These are phyloP conservation scores for Populus hybrid DNA, from an alignment of 441 rosid species.

Conservation along the genomic window DNA sequence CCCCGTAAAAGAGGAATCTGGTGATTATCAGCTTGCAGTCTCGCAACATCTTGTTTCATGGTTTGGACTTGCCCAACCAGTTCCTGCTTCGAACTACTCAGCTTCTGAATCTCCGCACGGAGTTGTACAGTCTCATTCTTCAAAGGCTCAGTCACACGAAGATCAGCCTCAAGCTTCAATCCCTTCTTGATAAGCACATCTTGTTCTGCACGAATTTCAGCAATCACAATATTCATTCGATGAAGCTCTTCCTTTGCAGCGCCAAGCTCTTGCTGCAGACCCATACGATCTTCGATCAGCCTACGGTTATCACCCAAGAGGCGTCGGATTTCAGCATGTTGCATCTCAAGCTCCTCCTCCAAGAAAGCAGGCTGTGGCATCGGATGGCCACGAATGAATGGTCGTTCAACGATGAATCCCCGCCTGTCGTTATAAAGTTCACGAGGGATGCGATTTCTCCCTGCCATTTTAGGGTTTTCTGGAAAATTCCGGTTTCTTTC, in stretches of 20 bases:
- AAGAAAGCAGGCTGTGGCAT: constrained; percentile 61
- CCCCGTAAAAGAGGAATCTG: constrained; percentile 66
- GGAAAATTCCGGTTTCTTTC: neutral
- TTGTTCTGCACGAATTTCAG: constrained; percentile 69
- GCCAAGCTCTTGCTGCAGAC: constrained; percentile 72
- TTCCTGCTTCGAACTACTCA: constrained; percentile 67
- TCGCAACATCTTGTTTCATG: constrained; percentile 60
- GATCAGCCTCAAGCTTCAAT: constrained; percentile 82
- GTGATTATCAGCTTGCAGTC: constrained; percentile 74
- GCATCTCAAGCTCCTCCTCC: constrained; percentile 90
- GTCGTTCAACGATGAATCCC: constrained; percentile 59
- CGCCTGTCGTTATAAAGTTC: constrained; percentile 61
- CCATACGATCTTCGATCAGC: constrained; percentile 68
- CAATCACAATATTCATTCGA: constrained; percentile 60
- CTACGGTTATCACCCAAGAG: constrained; percentile 73
- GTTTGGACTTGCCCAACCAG: constrained; percentile 68
- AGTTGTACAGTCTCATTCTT: constrained; percentile 70
- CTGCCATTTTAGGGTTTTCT: constrained; percentile 50
- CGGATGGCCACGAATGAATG: constrained; percentile 66
- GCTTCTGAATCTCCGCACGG: constrained; percentile 71
- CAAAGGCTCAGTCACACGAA: constrained; percentile 76
- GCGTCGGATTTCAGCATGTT: constrained; percentile 72
- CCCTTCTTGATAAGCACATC: constrained; percentile 84
- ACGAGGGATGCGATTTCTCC: constrained; percentile 72
- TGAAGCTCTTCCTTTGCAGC: constrained; percentile 89